Percentiles rank a stretch among this genome's conserved stretches.
Conservation (phyloP, 2,329 filamentous ascomycete genomes). For the Pestalotiopsis sp. region DNA sequence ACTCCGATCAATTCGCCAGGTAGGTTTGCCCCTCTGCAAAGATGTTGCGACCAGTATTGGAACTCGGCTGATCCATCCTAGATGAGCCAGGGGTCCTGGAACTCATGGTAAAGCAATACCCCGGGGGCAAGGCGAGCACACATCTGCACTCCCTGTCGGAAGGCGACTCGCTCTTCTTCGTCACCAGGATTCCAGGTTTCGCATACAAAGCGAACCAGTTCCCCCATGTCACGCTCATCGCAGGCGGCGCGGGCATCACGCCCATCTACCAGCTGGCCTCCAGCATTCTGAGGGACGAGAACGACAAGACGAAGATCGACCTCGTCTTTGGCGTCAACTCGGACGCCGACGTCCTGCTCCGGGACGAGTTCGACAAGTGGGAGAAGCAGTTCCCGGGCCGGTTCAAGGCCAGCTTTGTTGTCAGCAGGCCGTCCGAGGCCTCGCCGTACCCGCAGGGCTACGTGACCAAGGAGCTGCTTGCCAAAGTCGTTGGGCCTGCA, state of each 20-base stretch:
- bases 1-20: constrained; percentile 62
- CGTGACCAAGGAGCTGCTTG: constrained; percentile 59
- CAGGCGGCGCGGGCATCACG: constrained; percentile 74
- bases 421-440: constrained; percentile 49
- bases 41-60: background rate
- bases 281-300: constrained; percentile 63
- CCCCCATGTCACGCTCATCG: constrained; percentile 63
- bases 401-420: constrained; percentile 61
- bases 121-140: constrained; percentile 63
- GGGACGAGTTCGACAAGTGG: constrained; percentile 56
- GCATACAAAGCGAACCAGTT: constrained; percentile 55
- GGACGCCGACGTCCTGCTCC: constrained; percentile 63
- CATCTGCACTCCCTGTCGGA: constrained; percentile 69
- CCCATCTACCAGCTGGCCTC: constrained; percentile 68
- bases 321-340: constrained; percentile 70
- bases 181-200: constrained; percentile 56
- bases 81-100: constrained; percentile 63
- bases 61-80: constrained; percentile 24
- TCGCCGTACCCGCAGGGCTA: constrained; percentile 55
- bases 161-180: constrained; percentile 63
- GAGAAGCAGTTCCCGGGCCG: constrained; percentile 53
- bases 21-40: constrained; percentile 28
- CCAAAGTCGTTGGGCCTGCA: constrained; percentile 43
- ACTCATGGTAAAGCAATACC: constrained; percentile 70
- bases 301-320: constrained; percentile 64